phyloP scores from a whole-genome alignment of 306 rosid genomes.

The Luffa acutangula region DNA sequence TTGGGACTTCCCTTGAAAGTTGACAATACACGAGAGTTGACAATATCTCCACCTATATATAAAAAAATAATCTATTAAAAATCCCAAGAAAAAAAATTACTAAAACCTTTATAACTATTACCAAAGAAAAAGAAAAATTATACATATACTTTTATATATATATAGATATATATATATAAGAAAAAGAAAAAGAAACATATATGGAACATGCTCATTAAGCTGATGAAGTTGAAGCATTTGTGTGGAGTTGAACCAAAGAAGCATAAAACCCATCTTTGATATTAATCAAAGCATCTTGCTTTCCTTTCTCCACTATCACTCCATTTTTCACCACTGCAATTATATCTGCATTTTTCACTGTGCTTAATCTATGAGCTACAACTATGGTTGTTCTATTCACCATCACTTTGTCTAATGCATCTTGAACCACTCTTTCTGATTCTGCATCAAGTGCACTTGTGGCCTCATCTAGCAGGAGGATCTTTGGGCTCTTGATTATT shows the following conservation, averaged over 20 bases:
- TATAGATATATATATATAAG: too few relatives aligned
- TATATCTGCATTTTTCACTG: conserved; percentile 46
- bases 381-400: conserved; percentile 49
- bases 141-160: not conserved
- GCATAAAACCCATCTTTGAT: conserved; percentile 48
- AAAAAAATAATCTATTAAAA: too few relatives aligned
- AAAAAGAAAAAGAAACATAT: not conserved
- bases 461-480: conserved; percentile 63
- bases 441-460: conserved; percentile 82
- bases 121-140: not conserved
- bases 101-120: not conserved
- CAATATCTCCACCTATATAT: too few relatives aligned
- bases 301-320: conserved; percentile 56
- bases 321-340: conserved; percentile 69
- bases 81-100: not conserved
- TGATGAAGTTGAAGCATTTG: conserved; percentile 24
- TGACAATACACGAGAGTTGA: too few relatives aligned
- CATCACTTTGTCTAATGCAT: conserved; percentile 56
- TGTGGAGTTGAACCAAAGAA: conserved; percentile 49
- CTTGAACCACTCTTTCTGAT: conserved; percentile 60
- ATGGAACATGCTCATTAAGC: not conserved
- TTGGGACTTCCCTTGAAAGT: too few relatives aligned
- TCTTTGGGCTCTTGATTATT: conserved; percentile 48
- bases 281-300: conserved; percentile 44
- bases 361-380: conserved; percentile 61